A percentile compares a stretch with the other conserved stretches of the same genome.
phyloP scores from a whole-genome alignment of 1,284 basidiomycete species.

The Uromyces viciae-fabae region DNA sequence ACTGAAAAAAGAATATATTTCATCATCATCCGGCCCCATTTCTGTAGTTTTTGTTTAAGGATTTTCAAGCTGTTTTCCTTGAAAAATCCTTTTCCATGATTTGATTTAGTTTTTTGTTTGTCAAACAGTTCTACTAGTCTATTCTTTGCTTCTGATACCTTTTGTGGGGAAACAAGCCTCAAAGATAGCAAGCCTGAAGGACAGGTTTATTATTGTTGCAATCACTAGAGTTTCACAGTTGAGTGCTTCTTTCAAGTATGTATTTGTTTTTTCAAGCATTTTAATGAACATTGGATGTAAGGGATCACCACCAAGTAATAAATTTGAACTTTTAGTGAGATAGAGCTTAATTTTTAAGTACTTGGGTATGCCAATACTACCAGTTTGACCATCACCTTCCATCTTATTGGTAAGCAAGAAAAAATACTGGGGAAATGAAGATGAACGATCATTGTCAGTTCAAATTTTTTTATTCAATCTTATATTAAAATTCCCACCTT shows the following conservation, averaged over 20 bases:
- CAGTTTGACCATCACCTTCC: conserved; percentile 21
- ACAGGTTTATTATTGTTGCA: neutral
- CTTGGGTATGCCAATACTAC: neutral
- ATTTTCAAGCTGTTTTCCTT: neutral
- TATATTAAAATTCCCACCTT: neutral
- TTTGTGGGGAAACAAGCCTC: neutral
- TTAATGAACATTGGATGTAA: neutral
- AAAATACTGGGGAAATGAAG: neutral
- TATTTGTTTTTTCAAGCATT: neutral
- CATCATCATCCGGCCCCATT: neutral
- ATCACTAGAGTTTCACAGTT: neutral
- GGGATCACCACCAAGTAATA: neutral
- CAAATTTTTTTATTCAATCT: too few species aligned
- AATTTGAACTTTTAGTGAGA: neutral
- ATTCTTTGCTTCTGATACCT: neutral
- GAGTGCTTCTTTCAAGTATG: conserved; percentile 1
- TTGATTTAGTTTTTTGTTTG: neutral
- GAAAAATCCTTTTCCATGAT: neutral
- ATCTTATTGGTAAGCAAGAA: neutral
- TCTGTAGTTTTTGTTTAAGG: neutral
- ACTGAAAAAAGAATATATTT: neutral
- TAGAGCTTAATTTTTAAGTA: neutral
- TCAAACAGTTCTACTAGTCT: neutral
- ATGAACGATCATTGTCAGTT: too few species aligned
- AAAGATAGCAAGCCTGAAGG: neutral